phyloP scores from a whole-genome alignment of 768 basidiomycete genomes.

The Rhodocollybia butyracea region DNA sequence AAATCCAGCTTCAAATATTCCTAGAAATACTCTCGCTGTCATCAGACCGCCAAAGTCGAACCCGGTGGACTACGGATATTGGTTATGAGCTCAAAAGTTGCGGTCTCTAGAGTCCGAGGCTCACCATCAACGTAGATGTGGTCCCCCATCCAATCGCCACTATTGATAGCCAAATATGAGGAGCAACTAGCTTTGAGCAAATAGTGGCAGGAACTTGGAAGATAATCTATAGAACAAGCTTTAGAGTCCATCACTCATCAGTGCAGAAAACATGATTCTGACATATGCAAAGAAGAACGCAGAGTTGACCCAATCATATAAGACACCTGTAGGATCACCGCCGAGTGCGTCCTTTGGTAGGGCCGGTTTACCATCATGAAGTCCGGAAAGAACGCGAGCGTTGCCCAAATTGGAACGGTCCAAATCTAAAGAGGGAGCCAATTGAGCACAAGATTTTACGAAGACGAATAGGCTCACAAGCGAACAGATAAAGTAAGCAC shows the following conservation, averaged over 20 bases:
- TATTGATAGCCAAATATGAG: constrained; percentile 62
- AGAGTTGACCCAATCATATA: constrained; percentile 80
- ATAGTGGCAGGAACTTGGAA: constrained; percentile 67
- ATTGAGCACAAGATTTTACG: constrained; percentile 1
- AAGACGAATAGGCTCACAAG: constrained; percentile 60
- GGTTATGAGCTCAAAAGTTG: neutral
- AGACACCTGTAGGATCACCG: constrained; percentile 62
- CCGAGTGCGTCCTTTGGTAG: constrained; percentile 60
- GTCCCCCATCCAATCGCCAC: constrained; percentile 73
- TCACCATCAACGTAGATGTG: constrained; percentile 70
- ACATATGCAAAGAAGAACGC: constrained; percentile 81
- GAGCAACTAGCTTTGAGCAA: constrained; percentile 64
- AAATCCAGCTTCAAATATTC: constrained; percentile 76
- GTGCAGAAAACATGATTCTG: constrained; percentile 15
- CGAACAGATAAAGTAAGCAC: constrained; percentile 73
- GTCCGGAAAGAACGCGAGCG: constrained; percentile 45
- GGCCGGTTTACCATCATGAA: constrained; percentile 37
- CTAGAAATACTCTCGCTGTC: constrained; percentile 58
- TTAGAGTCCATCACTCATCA: neutral
- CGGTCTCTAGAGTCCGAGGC: neutral
- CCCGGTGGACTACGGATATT: constrained; percentile 46
- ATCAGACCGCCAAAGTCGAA: constrained; percentile 61
- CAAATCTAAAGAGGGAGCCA: constrained; percentile 44
- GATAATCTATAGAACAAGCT: constrained; percentile 48
- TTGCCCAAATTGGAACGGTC: constrained; percentile 81